Evolutionary conservation across 768 basidiomycete species (phyloP).

Genomic region (Filobasidium wieringae): DNA sequence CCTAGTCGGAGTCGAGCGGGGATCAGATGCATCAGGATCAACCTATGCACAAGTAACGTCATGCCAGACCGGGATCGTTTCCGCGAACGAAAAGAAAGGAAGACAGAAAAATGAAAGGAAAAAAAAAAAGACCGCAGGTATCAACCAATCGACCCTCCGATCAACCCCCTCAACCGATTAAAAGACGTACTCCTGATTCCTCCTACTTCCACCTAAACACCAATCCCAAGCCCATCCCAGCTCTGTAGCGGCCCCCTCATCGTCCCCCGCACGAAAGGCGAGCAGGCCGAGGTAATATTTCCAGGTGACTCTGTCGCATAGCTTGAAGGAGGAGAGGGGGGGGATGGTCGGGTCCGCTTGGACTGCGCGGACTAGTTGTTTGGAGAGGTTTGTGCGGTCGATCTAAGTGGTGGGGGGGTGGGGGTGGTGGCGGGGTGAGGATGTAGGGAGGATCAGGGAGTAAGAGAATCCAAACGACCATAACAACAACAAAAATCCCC

Average conservation of each 20-base stretch:
- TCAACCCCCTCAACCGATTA: neutral
- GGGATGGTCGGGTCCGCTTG: conserved; percentile 77
- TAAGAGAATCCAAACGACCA: no score
- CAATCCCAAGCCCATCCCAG: conserved; percentile 75
- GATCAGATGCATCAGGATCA: conserved; percentile 80
- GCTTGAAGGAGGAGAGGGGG: conserved; percentile 59
- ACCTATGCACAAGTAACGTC: conserved; percentile 48
- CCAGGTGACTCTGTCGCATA: conserved; percentile 85
- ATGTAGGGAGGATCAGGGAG: neutral
- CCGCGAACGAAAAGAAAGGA: neutral
- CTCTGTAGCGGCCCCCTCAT: conserved; percentile 69
- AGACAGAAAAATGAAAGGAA: neutral
- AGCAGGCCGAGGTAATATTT: conserved; percentile 91
- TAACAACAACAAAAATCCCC: no score
- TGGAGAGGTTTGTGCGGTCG: conserved; percentile 77
- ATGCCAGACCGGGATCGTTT: no score
- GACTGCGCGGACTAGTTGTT: conserved; percentile 81
- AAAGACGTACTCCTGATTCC: conserved; percentile 66
- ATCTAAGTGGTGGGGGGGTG: conserved; percentile 50
- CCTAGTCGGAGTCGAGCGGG: conserved; percentile 80
- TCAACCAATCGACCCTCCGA: neutral
- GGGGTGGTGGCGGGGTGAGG: neutral
- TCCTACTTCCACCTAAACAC: conserved; percentile 56
- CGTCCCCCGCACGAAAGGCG: conserved; percentile 84
- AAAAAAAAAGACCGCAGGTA: conserved; percentile 8